phyloP scores from a whole-genome alignment of 306 rosid species.

The Lathyrus sativus region DNA sequence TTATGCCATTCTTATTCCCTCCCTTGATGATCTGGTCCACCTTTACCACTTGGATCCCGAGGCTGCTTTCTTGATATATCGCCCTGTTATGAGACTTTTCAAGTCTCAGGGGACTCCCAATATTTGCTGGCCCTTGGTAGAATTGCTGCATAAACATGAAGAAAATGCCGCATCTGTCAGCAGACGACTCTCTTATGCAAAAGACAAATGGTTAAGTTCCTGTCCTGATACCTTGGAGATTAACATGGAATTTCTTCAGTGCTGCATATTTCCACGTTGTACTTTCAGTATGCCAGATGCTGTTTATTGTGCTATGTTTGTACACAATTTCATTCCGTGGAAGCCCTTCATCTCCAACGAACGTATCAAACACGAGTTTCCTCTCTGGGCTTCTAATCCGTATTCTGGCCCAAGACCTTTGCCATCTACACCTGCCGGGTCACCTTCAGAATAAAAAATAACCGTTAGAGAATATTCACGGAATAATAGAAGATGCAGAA shows the following conservation, averaged over 20 bases:
- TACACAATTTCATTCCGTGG: constrained; percentile 93
- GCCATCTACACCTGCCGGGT: no score
- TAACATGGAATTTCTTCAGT: constrained; percentile 99
- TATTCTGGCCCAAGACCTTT: no score
- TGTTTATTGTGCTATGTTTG: constrained; percentile 96
- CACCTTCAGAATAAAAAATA: no score
- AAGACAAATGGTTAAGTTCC: constrained; percentile 93
- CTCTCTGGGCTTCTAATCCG: no score
- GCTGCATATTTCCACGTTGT: constrained; percentile 97
- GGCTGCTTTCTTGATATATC: constrained; percentile 97
- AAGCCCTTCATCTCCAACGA: no score
- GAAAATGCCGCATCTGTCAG: constrained; percentile 86
- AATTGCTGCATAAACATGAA: constrained; percentile 71
- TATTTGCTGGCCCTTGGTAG: constrained; percentile 83
- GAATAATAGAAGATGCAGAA: no score
- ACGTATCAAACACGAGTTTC: no score
- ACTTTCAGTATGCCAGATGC: constrained; percentile 99
- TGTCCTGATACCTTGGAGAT: constrained; percentile 97
- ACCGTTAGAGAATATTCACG: no score
- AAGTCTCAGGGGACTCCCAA: constrained; percentile 66
- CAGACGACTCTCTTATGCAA: constrained; percentile 80
- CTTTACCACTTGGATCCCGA: constrained; percentile 93
- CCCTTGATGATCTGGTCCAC: constrained; percentile 82
- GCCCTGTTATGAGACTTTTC: constrained; percentile 92
- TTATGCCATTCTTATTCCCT: constrained; percentile 82